Evolutionary conservation across 2,329 filamentous ascomycete genomes (phyloP), one percentile per base, ranked within the genome.

Genomic region (Alternaria sp.): DNA sequence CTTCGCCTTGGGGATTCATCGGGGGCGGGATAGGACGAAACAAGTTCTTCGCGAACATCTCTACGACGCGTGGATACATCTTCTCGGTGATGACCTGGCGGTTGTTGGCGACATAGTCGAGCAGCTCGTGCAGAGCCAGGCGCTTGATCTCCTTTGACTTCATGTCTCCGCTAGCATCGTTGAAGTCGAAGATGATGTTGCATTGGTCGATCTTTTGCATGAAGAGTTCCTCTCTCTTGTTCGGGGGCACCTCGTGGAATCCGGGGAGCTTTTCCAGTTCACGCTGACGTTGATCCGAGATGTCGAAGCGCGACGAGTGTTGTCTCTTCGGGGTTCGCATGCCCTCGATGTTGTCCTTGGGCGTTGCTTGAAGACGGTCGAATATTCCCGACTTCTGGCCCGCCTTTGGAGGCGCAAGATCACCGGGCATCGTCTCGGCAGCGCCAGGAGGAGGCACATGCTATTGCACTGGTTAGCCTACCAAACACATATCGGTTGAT

Each of bases 131-230:
- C 47, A 99, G 86, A 45, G 96, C 96, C 71, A 99, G 85, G 76
- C 96, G 89, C 85, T 99, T 99, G 86, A 99, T 98, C 83, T 99
- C 96, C 84, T 99, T 99, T 51, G 95, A 97, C 82, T 99, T 99
- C 94, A 99, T 98, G 79, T 99, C 96, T 71, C 91, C 94, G 69
- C 93, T 97, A 52, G 95, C 93, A 81, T 99, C 96, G 79, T 98
- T 99, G 84, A 99, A 99, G 83, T 99, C 96, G 79, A 99, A 99
- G 75, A 99, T 99, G 84, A 99, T 96, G 79, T 99, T 99, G 85
- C 96, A 99, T 81, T 99, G 96, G 76, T 98, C 96, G 73, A 99
- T 96, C 86, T 99, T 99, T 79, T 98, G 94, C 94, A 99, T 97
- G 83, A 99, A 99, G 17, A 99, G 88, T 73, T 98, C 95, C 82